Percentiles rank a stretch among this genome's conserved stretches.
Conservation (phyloP, 805 yeast species). For the Cyberlindnera galapagoensis region DNA sequence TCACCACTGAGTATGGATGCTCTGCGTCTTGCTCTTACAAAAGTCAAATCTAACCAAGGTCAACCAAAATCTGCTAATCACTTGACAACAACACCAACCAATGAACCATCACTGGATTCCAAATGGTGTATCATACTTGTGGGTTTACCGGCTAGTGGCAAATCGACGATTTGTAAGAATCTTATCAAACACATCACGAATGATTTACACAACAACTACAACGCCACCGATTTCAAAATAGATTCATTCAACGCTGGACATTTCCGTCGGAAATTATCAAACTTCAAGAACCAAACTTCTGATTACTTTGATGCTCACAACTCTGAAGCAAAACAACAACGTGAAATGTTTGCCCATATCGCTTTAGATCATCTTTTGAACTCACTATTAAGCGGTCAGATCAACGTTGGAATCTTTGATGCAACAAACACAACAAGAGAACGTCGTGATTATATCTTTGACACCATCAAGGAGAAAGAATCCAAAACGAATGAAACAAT, state of each 20-base stretch:
- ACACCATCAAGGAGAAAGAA: constrained; percentile 19
- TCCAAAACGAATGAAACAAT: constrained; percentile 26
- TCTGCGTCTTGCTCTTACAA: constrained; percentile 11
- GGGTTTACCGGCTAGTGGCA: constrained; percentile 75
- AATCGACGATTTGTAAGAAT: constrained; percentile 64
- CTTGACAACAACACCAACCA: constrained; percentile 23
- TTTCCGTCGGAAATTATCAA: constrained; percentile 45
- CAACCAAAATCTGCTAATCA: constrained; percentile 17
- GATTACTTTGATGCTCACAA: constrained; percentile 37
- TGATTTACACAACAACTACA: constrained; percentile 6
- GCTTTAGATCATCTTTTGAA: constrained; percentile 41
- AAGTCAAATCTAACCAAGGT: constrained; percentile 9
- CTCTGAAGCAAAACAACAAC: constrained; percentile 33
- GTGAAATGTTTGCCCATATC: constrained; percentile 48
- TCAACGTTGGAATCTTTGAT: constrained; percentile 53
- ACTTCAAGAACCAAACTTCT: constrained; percentile 32
- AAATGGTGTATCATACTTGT: constrained; percentile 66
- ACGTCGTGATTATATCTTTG: constrained; percentile 26
- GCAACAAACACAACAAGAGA: constrained; percentile 51
- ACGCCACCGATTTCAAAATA: constrained; percentile 24
- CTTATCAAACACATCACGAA: constrained; percentile 48
- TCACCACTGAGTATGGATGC: constrained; percentile 9
- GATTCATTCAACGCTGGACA: constrained; percentile 68
- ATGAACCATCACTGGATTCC: constrained; percentile 20
- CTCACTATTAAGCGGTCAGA: constrained; percentile 33